Percentiles rank a stretch among this genome's conserved stretches.
These are phyloP conservation scores for Trichoderma cornu-damae DNA, from an alignment of 2,329 filamentous ascomycete species.

Conservation along the genomic window DNA sequence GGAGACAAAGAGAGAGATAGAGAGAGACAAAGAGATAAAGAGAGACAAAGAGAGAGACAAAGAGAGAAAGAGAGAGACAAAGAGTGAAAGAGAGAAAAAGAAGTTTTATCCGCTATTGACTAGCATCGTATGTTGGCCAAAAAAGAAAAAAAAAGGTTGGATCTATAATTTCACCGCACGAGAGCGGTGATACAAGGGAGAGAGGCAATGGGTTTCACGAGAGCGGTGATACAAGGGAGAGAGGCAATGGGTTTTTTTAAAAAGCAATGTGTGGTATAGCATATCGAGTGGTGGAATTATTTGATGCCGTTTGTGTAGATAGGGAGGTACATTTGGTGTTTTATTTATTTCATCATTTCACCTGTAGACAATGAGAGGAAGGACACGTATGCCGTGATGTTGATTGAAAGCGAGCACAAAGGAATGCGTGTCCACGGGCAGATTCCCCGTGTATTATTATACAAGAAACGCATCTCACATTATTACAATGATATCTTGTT, in stretches of 20 bases:
- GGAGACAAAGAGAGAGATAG: too few relatives aligned
- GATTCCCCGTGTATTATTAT: background rate
- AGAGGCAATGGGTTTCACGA: background rate
- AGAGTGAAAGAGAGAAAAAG: too few relatives aligned
- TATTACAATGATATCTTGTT: background rate
- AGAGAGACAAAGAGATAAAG: too few relatives aligned
- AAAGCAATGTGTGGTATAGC: background rate
- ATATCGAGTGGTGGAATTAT: background rate
- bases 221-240: background rate
- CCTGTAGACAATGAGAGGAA: background rate
- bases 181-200: background rate
- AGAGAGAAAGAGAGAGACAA: too few relatives aligned
- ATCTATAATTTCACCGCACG: background rate
- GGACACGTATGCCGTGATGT: background rate
- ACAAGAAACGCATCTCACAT: background rate
- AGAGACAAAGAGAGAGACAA: too few relatives aligned
- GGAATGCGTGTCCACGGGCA: background rate
- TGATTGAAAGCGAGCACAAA: background rate
- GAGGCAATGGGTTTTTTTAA: background rate
- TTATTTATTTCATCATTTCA: conserved; percentile 5
- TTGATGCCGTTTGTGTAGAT: conserved; percentile 9
- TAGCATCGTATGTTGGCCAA: background rate
- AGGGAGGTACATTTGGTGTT: conserved; percentile 11
- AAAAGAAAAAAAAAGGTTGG: background rate
- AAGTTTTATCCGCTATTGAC: background rate